Evolutionary conservation across 495 filamentous ascomycete genomes (phyloP).

Genomic region (Penicillium ucsense): DNA sequence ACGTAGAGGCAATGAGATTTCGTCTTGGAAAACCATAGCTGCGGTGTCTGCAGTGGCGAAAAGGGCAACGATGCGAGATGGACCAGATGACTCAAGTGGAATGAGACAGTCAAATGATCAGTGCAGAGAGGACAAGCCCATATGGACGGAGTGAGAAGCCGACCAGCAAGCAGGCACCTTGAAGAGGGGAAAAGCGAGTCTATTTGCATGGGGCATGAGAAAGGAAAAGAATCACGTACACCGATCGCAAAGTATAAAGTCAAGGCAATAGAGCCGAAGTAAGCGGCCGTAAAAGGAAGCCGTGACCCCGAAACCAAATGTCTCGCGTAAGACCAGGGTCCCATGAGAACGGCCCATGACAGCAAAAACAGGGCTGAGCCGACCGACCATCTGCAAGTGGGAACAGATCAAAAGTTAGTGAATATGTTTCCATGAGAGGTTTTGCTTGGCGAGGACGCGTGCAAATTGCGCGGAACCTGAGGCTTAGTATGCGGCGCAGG

Average conservation of each 20-base stretch:
- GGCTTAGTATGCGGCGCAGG: slow-evolving; percentile 19
- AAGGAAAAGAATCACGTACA: slow-evolving; percentile 47
- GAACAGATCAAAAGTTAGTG: slow-evolving; percentile 10
- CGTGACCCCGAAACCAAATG: slow-evolving; percentile 80
- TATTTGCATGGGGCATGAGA: neutral
- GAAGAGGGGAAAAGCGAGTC: neutral
- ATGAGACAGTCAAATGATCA: too few species aligned
- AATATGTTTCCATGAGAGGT: slow-evolving; percentile 1
- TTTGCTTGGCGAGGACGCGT: slow-evolving; percentile 1
- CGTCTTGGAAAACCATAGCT: too few species aligned
- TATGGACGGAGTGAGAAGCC: neutral
- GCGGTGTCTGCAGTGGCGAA: too few species aligned
- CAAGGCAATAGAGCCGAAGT: slow-evolving; percentile 87
- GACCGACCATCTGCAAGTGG: slow-evolving; percentile 70
- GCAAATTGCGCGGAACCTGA: slow-evolving; percentile 5
- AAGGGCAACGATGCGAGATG: too few species aligned
- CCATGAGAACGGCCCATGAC: slow-evolving; percentile 92
- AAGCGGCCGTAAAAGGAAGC: slow-evolving; percentile 89
- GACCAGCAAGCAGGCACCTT: neutral
- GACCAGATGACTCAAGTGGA: too few species aligned
- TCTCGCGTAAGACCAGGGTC: slow-evolving; percentile 67
- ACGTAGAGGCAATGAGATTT: too few species aligned
- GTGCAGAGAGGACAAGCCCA: too few species aligned
- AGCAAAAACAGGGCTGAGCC: slow-evolving; percentile 82
- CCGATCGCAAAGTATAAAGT: slow-evolving; percentile 87